phyloP scores from a whole-genome alignment of 2,329 filamentous ascomycete genomes.

The Cadophora luteo-olivacea region DNA sequence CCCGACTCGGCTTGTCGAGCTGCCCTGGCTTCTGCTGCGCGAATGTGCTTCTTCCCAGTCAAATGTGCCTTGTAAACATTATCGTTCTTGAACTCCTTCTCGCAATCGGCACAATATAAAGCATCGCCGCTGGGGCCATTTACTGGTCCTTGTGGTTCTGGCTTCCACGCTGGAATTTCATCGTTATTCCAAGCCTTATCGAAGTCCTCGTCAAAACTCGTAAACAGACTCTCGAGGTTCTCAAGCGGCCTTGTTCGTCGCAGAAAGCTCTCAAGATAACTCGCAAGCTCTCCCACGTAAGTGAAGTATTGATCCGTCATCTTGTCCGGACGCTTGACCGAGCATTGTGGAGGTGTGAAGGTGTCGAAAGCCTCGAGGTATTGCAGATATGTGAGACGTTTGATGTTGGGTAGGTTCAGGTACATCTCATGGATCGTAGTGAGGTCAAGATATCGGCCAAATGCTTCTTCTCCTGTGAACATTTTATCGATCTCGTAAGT shows the following conservation, averaged over 20 bases:
- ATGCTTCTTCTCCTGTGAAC: slow-evolving; percentile 96
- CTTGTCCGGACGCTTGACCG: slow-evolving; percentile 82
- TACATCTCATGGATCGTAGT: slow-evolving; percentile 85
- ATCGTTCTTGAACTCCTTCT: slow-evolving; percentile 94
- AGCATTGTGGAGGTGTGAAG: slow-evolving; percentile 76
- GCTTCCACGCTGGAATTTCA: slow-evolving; percentile 79
- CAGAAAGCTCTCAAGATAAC: slow-evolving; percentile 89
- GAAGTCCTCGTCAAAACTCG: slow-evolving; percentile 82
- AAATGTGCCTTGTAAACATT: slow-evolving; percentile 93
- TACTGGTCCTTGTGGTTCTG: slow-evolving; percentile 50
- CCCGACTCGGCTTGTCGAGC: slow-evolving; percentile 51
- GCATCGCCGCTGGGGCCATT: slow-evolving; percentile 59
- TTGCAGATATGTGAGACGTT: slow-evolving; percentile 87
- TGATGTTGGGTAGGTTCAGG: slow-evolving; percentile 86
- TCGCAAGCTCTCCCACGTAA: slow-evolving; percentile 80
- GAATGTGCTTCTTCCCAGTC: slow-evolving; percentile 90
- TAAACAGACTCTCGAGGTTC: slow-evolving; percentile 80
- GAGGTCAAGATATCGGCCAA: slow-evolving; percentile 90
- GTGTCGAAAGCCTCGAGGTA: slow-evolving; percentile 92
- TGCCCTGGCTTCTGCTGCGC: slow-evolving; percentile 73
- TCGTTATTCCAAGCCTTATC: slow-evolving; percentile 82
- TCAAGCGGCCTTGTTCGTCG: slow-evolving; percentile 84
- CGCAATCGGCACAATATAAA: slow-evolving; percentile 89
- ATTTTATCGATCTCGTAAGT: slow-evolving; percentile 81
- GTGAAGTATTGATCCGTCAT: slow-evolving; percentile 91